A percentile compares a stretch with the other conserved stretches of the same genome.
These are phyloP conservation scores for Leucogyrophana mollusca DNA, from an alignment of 768 basidiomycete species.

Conservation along the genomic window DNA sequence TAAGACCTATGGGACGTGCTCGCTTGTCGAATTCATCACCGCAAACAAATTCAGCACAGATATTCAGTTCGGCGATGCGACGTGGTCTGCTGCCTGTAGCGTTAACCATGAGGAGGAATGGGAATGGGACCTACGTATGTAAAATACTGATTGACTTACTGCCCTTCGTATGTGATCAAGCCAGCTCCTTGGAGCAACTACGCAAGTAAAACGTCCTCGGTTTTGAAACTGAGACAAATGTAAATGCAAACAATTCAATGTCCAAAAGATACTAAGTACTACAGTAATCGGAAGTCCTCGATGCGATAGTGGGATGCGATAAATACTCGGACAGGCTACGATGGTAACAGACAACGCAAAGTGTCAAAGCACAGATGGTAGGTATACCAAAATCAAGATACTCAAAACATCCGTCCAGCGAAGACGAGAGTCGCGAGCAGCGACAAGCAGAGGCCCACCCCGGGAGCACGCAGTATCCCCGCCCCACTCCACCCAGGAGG, in stretches of 20 bases:
- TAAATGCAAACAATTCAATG: not conserved
- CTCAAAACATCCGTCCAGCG: conserved; percentile 15
- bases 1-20: conserved; percentile 34
- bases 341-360: not conserved
- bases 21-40: conserved; percentile 32
- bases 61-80: conserved; percentile 28
- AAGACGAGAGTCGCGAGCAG: conserved; percentile 12
- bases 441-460: conserved; percentile 8
- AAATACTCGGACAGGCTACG: not conserved
- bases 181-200: not conserved
- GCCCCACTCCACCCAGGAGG: conserved; percentile 57
- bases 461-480: conserved; percentile 7
- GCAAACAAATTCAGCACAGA: conserved; percentile 25
- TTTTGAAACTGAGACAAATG: not conserved
- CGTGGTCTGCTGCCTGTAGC: conserved; percentile 38
- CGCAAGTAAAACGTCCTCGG: not conserved
- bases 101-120: not conserved
- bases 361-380: not conserved
- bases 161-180: not conserved
- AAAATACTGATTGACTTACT: no score
- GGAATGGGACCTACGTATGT: no score
- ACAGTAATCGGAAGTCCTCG: not conserved
- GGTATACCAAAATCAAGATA: not conserved
- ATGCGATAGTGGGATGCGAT: not conserved
- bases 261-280: conserved; percentile 2